Percentiles rank a stretch among this genome's conserved stretches.
Evolutionary conservation across 768 basidiomycete genomes (phyloP).

Genomic region (Albatrellus ellisii): DNA sequence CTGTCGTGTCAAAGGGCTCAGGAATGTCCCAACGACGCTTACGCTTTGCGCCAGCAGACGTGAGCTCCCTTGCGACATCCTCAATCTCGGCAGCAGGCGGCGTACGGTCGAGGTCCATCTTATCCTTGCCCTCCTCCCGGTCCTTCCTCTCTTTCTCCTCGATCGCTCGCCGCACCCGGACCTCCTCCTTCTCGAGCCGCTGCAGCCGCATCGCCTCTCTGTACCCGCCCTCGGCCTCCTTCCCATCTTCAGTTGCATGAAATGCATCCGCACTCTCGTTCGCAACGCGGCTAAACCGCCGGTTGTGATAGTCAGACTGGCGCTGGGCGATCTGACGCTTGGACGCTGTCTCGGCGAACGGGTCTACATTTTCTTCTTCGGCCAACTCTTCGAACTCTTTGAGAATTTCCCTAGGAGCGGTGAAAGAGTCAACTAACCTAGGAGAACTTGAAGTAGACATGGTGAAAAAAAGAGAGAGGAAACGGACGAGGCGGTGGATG

Average conservation of each 20-base stretch:
- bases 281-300: constrained; percentile 76
- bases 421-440: constrained; percentile 81
- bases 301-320: constrained; percentile 90
- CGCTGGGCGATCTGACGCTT: constrained; percentile 88
- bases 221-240: constrained; percentile 75
- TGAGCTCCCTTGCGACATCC: constrained; percentile 58
- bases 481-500: no score
- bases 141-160: constrained; percentile 81
- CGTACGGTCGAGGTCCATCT: constrained; percentile 86
- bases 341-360: constrained; percentile 85
- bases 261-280: constrained; percentile 77
- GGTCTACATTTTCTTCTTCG: constrained; percentile 87
- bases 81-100: constrained; percentile 74
- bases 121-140: constrained; percentile 54
- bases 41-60: constrained; percentile 35
- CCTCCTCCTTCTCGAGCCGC: constrained; percentile 89
- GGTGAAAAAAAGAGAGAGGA: background rate
- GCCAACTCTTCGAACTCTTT: constrained; percentile 90
- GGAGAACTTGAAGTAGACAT: constrained; percentile 22
- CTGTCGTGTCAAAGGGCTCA: constrained; percentile 28
- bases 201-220: constrained; percentile 92
- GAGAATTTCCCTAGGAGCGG: constrained; percentile 86
- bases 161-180: constrained; percentile 66
- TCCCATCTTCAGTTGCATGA: constrained; percentile 49
- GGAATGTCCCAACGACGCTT: constrained; percentile 83